Evolutionary conservation across 768 basidiomycete genomes (phyloP), one percentile per base, ranked within the genome.

Genomic region (Lyophyllum semitale): DNA sequence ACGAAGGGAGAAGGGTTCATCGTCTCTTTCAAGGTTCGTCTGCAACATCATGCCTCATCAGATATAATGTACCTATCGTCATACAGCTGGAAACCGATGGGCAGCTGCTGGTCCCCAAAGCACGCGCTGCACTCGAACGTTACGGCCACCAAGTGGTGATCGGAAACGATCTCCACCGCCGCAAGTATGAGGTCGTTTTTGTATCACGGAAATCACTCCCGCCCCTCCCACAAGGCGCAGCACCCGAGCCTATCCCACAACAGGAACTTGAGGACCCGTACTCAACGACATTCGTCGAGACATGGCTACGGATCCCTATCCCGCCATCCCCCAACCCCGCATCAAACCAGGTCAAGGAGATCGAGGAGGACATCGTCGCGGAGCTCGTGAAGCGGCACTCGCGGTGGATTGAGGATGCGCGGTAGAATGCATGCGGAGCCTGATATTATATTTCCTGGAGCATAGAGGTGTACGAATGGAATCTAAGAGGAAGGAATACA

Each of bases 61-160:
- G 48, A 46, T 20, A 17, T 30, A 9, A 48, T 40, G 44, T 18
- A 35, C 35, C 33, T 13, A 45, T 29, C 18, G 27, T 49, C 57
- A 17, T 54, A 35, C 63, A 98, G 95, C 86, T 99, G 47, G 96
- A 99, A 78, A 99, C 97, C 6, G 96, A 99, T 62, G 78, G 74
- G 20, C 43, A 74, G 1, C 77, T 99, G 11, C 80, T 99, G 20
- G 81, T 98, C 54, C 96, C 97, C 27, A 99, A 99, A 77, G 88
- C 95, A 0, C 82, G 86, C 15, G 82, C 80, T 8, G 93, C 97
- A 1, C 82, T 98, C 30, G 87, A 93, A 56, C 84, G 95, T 23
- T 99, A 98, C 70, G 95, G 95, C 1, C 97, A 98, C 68, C 95
- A 98, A 67, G 86, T 97, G 26, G 97, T 99, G 50, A 93, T 99